Conservation (phyloP, 2,329 filamentous ascomycete species). For the Didymella arachidicola region DNA sequence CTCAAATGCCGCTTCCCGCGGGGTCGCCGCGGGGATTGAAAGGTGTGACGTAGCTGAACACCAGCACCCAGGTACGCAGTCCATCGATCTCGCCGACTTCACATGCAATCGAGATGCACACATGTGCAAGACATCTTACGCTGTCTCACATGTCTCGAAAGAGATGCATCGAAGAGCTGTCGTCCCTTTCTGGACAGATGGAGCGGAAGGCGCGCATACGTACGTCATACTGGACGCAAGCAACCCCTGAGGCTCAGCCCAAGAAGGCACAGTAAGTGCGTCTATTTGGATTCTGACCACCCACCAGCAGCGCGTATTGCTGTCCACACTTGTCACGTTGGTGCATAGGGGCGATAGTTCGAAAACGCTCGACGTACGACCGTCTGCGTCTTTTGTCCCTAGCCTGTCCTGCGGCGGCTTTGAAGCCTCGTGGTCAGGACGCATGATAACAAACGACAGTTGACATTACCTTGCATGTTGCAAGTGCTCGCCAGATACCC, state of each 20-base stretch:
- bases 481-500: neutral
- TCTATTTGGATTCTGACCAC: neutral
- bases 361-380: neutral
- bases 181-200: neutral
- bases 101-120: conserved; percentile 2
- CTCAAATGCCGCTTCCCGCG: conserved; percentile 1
- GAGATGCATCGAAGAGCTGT: neutral
- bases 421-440: conserved; percentile 5
- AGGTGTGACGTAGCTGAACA: conserved; percentile 6
- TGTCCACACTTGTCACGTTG: neutral
- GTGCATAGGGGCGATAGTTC: neutral
- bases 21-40: conserved; percentile 4
- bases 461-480: conserved; percentile 7
- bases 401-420: neutral
- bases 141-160: neutral
- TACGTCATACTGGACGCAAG: conserved; percentile 12
- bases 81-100: conserved; percentile 9
- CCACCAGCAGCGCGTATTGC: neutral
- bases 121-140: neutral
- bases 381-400: conserved; percentile 1
- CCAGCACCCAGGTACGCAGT: conserved; percentile 15
- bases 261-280: neutral
- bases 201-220: neutral
- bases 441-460: conserved; percentile 1
- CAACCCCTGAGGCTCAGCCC: conserved; percentile 5